Base-by-base conservation (phyloP, 2,329 filamentous ascomycete species). In the Ophiosphaerella narmari region DNA sequence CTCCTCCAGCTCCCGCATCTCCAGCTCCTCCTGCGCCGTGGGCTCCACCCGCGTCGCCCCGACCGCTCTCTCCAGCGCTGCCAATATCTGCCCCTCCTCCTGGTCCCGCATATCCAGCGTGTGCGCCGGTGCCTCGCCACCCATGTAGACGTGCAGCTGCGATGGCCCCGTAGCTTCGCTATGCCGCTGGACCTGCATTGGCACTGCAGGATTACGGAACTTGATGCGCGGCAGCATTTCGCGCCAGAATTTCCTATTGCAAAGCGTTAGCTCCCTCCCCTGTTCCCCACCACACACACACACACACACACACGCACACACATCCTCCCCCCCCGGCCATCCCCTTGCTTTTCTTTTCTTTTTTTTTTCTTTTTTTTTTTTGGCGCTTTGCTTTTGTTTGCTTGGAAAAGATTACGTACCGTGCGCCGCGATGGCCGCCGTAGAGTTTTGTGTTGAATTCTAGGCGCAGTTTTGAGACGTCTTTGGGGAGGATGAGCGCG, bases 201-300 rank as follows among this genome's bases (percentile, higher is more conserved):
- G 85, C 39, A 97, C 74, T 11, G 85, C 77, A 0, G 94, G 94
- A 73, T 99, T 99, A 81, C 96, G 88, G 78, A 87, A 99, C 81
- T 99, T 97, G 60, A 99, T 80, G 49, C 90, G 85, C 18, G 90
- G 90, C 40, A 97, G 86, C 70, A 86, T 88, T 53, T 86, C 80
- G 57, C 83, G 85, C 90, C 91, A 96, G 82, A 99, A 97, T 78
- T 90, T 90, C 67, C 92, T 96, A 59, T 36, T 18, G 16, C 16
- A 18, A 18, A 18, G 16, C 3, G 16, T 18, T 18, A 18, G 16
- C 16, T 3, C 16, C 16, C 16, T 18, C 16, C 16, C 16, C 16
- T 18, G 16, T 18, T 18, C 16, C 16, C 16, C 16, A 18, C 16
- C 16, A 3, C 16, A 18, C 16, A n/a, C n/a, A n/a, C n/a, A n/a